Percentiles rank a stretch among this genome's conserved stretches.
phyloP scores from a whole-genome alignment of 805 yeast species.

The Yamadazyma laniorum region DNA sequence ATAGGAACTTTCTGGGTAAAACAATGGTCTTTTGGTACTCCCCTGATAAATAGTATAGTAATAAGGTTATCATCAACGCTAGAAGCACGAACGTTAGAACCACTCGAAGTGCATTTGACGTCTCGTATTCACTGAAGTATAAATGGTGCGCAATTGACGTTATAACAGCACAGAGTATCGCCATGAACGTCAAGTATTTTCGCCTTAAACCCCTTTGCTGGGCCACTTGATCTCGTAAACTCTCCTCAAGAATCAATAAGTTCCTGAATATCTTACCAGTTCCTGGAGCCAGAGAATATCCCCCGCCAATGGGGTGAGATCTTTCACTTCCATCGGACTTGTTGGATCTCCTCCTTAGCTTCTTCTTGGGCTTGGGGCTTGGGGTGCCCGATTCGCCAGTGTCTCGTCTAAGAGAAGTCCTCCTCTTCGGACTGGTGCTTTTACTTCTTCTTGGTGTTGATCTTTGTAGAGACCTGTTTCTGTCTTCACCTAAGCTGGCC shows the following conservation, averaged over 20 bases:
- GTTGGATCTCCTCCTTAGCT: slow-evolving; percentile 23
- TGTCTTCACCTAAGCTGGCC: not conserved
- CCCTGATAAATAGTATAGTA: slow-evolving; percentile 82
- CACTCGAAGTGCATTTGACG: slow-evolving; percentile 36
- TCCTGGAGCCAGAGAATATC: slow-evolving; percentile 40
- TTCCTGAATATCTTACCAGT: slow-evolving; percentile 79
- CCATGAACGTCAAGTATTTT: slow-evolving; percentile 56
- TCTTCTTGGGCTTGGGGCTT: slow-evolving; percentile 23
- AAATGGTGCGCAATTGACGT: slow-evolving; percentile 41
- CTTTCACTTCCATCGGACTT: slow-evolving; percentile 25
- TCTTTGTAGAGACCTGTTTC: slow-evolving; percentile 7
- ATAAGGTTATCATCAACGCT: slow-evolving; percentile 63
- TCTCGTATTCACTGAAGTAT: slow-evolving; percentile 24
- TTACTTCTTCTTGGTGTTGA: slow-evolving; percentile 13
- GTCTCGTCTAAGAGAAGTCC: slow-evolving; percentile 14
- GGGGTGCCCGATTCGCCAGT: slow-evolving; percentile 13
- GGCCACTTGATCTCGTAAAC: slow-evolving; percentile 75
- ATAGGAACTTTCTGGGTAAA: slow-evolving; percentile 72
- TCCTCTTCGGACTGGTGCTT: slow-evolving; percentile 11
- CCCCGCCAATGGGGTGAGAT: slow-evolving; percentile 24
- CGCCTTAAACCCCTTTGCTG: slow-evolving; percentile 66
- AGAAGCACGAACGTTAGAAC: slow-evolving; percentile 55
- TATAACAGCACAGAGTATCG: slow-evolving; percentile 38
- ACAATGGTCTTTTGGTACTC: slow-evolving; percentile 85
- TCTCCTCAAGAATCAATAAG: slow-evolving; percentile 79